These are phyloP conservation scores for Pochonia chlamydosporia DNA, from an alignment of 2,329 filamentous ascomycete genomes.

Conservation along the genomic window DNA sequence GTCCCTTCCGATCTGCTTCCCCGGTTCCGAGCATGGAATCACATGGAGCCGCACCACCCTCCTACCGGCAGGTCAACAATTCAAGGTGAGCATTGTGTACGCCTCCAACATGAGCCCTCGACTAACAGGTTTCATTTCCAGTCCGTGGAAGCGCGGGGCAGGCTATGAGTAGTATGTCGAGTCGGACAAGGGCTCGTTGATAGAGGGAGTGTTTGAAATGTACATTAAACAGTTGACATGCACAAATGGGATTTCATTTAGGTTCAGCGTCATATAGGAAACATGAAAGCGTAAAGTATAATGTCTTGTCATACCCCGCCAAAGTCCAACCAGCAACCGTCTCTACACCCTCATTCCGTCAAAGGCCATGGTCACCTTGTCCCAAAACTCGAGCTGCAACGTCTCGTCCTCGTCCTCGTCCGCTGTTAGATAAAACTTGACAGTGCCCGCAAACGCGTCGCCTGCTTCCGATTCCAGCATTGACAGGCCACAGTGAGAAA, in stretches of 20 bases:
- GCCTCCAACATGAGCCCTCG: background rate
- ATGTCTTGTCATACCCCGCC: too few species aligned
- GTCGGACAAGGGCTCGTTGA: background rate
- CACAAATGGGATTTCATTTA: background rate
- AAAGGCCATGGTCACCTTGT: background rate
- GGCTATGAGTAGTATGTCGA: constrained; percentile 31
- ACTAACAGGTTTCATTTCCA: constrained; percentile 18
- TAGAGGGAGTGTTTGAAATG: background rate
- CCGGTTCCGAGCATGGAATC: constrained; percentile 25
- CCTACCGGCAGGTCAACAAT: constrained; percentile 32
- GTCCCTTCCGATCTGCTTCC: constrained; percentile 28
- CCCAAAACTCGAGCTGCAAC: background rate
- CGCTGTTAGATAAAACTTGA: background rate
- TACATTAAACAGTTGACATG: background rate
- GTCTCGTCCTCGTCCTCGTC: background rate
- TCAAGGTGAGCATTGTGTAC: constrained; percentile 25
- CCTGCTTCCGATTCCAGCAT: background rate
- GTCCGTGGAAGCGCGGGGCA: constrained; percentile 40
- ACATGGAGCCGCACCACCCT: constrained; percentile 3
- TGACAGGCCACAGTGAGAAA: background rate
- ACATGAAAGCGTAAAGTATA: background rate
- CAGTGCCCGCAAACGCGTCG: background rate
- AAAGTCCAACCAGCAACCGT: background rate
- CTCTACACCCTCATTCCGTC: background rate
- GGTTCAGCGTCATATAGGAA: background rate